Percentiles rank a stretch among this genome's conserved stretches.
Conservation (phyloP, 257 asterid species). For the Ophiorrhiza pumila region DNA sequence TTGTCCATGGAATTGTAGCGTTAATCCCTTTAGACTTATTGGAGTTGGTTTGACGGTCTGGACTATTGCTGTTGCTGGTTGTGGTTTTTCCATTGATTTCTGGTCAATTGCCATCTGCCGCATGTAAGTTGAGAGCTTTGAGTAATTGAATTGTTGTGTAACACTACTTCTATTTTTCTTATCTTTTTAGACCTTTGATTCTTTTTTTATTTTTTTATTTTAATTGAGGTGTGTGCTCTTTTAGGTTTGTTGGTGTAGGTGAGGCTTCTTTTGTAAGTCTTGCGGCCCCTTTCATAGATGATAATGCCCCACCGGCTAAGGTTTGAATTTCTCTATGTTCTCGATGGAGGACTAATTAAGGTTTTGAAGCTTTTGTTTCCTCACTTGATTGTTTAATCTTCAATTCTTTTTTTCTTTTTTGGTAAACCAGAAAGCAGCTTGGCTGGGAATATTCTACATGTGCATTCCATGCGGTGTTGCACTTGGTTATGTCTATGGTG, state of each 20-base stretch:
- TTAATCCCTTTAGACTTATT: slow-evolving; percentile 93
- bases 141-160: slow-evolving; percentile 12
- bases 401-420: slow-evolving; percentile 1
- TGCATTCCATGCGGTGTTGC: slow-evolving; percentile 94
- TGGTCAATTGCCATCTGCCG: slow-evolving; percentile 79
- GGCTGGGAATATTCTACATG: slow-evolving; percentile 98
- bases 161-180: slow-evolving; percentile 1
- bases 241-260: slow-evolving; percentile 97
- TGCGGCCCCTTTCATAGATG: slow-evolving; percentile 98
- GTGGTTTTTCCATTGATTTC: slow-evolving; percentile 79
- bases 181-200: neutral
- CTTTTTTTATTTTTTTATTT: slow-evolving; percentile 24
- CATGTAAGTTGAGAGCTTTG: slow-evolving; percentile 57
- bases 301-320: slow-evolving; percentile 90
- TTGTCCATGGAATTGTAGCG: slow-evolving; percentile 47
- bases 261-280: slow-evolving; percentile 99
- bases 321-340: slow-evolving; percentile 26
- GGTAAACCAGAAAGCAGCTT: slow-evolving; percentile 72
- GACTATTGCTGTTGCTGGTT: slow-evolving; percentile 81
- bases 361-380: neutral
- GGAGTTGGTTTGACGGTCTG: slow-evolving; percentile 94
- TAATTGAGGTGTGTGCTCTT: slow-evolving; percentile 2
- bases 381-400: neutral
- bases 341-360: neutral
- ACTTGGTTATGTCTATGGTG: slow-evolving; percentile 93